Conservation (phyloP, 2,329 filamentous ascomycete species). For the Nannizziopsis barbatae region DNA sequence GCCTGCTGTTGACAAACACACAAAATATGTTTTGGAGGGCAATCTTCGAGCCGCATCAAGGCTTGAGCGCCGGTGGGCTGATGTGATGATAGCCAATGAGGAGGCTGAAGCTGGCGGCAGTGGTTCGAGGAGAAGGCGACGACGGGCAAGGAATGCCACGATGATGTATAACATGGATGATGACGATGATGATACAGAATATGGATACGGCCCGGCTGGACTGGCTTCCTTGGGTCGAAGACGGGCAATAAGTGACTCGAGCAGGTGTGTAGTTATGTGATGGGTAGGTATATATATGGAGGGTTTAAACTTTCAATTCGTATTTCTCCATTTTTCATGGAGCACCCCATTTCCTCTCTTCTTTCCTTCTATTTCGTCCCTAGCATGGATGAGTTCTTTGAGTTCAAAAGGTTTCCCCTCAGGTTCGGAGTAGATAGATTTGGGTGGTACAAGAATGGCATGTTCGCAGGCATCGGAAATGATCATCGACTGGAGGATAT, state of each 20-base stretch:
- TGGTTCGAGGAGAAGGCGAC: slow-evolving; percentile 57
- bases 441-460: not conserved
- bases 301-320: not conserved
- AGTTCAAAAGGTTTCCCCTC: not conserved
- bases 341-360: not conserved
- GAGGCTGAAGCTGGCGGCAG: slow-evolving; percentile 56
- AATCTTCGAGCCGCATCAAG: slow-evolving; percentile 62
- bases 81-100: slow-evolving; percentile 86
- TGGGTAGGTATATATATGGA: not conserved
- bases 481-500: not conserved
- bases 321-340: no score
- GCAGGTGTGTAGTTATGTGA: slow-evolving; percentile 57
- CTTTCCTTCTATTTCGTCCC: not conserved
- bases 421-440: slow-evolving; percentile 1
- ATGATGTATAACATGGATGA: slow-evolving; percentile 63
- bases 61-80: slow-evolving; percentile 84
- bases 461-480: not conserved
- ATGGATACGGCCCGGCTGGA: slow-evolving; percentile 25
- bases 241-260: slow-evolving; percentile 47
- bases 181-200: slow-evolving; percentile 51
- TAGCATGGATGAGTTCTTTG: not conserved
- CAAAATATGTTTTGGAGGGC: slow-evolving; percentile 67
- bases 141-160: slow-evolving; percentile 71
- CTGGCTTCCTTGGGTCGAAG: slow-evolving; percentile 40
- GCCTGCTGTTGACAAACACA: slow-evolving; percentile 88